Base-by-base conservation (phyloP, 345 rosid species). In the Eucalyptus pauciflora region DNA sequence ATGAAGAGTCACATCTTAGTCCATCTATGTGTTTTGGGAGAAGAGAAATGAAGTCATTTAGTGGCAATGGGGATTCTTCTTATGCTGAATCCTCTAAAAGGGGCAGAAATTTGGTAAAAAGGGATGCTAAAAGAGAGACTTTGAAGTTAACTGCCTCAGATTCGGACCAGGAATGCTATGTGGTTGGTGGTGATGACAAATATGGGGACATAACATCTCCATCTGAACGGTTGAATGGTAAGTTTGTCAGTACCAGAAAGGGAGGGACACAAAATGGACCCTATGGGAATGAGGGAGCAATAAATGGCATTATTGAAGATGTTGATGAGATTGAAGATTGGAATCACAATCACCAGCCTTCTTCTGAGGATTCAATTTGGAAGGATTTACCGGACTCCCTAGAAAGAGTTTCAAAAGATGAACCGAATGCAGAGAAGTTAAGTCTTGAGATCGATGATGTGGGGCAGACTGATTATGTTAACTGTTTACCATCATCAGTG, bases 51-150 rank as follows among this genome's bases (percentile, higher is more conserved):
- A 88, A 90, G 85, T 87, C 87, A 58, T 89, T 81, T 56, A 87
- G 81, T 90, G 89, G 51, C 54, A 87, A 50, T 60, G 87, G 90
- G 87, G 89, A 89, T 91, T 89, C 88, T 87, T 89, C 89, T 86
- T 81, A 69, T 48, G 93, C 88, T 14, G 93, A 92, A 89, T 88
- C 95, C 93, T 91, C 93, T 86, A 86, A 54, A 87, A 94, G 92
- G 86, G 90, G 94, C 14, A 90, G 90, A 89, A 96, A 92, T 90
- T 89, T 94, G 87, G 91, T 93, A 90, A 94, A 93, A 91, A 94
- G 89, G 90, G 91, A 88, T 85, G 86, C 80, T 37, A 64, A 80
- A 67, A 92, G 91, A 89, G 88, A 92, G 85, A 89, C 86, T 87
- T 79, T 92, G 54, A 90, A 91, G 88, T 83, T 86, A 29, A 83